These are phyloP conservation scores for Microdochium bolleyi DNA, from an alignment of 2,329 filamentous ascomycete species.

Conservation along the genomic window DNA sequence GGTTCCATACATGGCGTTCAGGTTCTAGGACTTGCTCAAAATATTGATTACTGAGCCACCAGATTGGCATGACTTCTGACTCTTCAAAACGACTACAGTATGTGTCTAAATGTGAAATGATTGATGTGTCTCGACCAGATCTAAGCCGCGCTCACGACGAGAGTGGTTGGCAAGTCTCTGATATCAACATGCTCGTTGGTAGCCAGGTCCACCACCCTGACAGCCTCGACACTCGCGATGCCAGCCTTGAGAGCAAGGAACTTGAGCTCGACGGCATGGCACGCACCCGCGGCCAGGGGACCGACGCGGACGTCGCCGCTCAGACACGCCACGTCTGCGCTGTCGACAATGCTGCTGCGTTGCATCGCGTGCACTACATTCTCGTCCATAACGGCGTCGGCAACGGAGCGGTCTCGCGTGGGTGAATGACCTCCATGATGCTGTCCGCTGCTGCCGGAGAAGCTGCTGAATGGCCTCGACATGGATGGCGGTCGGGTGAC, in stretches of 20 bases:
- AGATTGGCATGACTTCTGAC: background rate
- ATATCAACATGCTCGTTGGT: constrained; percentile 74
- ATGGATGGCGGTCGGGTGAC: constrained; percentile 46
- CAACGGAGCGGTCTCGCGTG: constrained; percentile 29
- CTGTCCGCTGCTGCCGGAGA: constrained; percentile 5
- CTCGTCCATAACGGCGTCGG: constrained; percentile 64
- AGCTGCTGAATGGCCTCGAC: constrained; percentile 22
- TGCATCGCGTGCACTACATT: constrained; percentile 66
- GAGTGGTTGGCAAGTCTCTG: constrained; percentile 62
- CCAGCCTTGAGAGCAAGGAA: constrained; percentile 63
- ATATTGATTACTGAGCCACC: background rate
- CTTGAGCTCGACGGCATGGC: constrained; percentile 64
- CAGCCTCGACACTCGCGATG: constrained; percentile 61
- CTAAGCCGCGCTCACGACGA: constrained; percentile 38
- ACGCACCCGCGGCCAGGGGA: constrained; percentile 62
- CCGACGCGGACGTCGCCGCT: constrained; percentile 69
- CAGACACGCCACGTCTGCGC: constrained; percentile 63
- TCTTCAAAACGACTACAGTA: too few species aligned
- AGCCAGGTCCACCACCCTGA: constrained; percentile 64
- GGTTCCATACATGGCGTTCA: background rate
- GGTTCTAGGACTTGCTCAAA: background rate
- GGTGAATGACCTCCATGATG: constrained; percentile 4
- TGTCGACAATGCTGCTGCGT: constrained; percentile 53
- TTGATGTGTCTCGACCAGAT: too few species aligned
- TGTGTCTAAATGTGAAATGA: too few species aligned